phyloP scores from a whole-genome alignment of 768 basidiomycete genomes.

The Daedaleopsis sinensis region DNA sequence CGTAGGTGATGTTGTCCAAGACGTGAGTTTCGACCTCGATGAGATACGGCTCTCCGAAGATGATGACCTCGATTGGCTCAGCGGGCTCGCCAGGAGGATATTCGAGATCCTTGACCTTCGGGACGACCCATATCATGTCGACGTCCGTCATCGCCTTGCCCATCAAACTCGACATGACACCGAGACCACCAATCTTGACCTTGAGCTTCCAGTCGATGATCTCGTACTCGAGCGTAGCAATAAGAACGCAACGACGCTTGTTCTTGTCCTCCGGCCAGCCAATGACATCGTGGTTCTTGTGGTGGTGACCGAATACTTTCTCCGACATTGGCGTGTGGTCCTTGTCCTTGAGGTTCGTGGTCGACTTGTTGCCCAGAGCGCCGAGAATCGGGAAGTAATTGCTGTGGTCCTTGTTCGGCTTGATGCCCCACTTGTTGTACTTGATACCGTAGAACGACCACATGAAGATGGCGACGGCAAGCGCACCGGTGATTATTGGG shows the following conservation, averaged over 20 bases:
- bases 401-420: conserved; percentile 66
- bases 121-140: conserved; percentile 90
- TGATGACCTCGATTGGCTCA: conserved; percentile 94
- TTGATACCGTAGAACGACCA: conserved; percentile 97
- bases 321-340: conserved; percentile 64
- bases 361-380: conserved; percentile 62
- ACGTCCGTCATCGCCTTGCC: conserved; percentile 98
- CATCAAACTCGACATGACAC: conserved; percentile 98
- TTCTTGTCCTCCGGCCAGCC: conserved; percentile 97
- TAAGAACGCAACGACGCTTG: conserved; percentile 90
- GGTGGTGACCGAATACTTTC: conserved; percentile 62
- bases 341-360: conserved; percentile 76
- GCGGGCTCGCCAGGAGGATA: conserved; percentile 91
- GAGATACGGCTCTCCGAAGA: conserved; percentile 93
- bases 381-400: conserved; percentile 92
- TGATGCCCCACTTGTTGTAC: conserved; percentile 89
- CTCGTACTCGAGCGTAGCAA: conserved; percentile 93
- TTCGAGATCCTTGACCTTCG: conserved; percentile 93
- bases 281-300: conserved; percentile 74
- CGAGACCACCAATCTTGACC: conserved; percentile 96
- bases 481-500: conserved; percentile 81
- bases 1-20: conserved; percentile 93
- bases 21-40: conserved; percentile 95
- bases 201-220: conserved; percentile 97
- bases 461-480: conserved; percentile 88